phyloP scores from a whole-genome alignment of 352 stramenopile genomes.

The Plasmopara halstedii region DNA sequence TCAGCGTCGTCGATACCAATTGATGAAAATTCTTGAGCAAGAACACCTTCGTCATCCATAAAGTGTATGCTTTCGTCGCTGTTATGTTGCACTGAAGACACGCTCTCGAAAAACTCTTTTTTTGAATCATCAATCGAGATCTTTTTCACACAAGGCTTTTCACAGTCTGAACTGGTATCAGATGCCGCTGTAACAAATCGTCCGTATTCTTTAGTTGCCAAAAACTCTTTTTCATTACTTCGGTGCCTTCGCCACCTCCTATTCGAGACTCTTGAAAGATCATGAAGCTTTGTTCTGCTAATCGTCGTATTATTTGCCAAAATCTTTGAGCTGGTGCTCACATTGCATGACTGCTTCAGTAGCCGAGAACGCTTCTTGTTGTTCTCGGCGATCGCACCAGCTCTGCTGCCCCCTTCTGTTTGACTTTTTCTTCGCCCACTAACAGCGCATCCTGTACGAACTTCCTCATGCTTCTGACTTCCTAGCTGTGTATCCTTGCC shows the following conservation, averaged over 20 bases:
- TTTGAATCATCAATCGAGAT: slow-evolving; percentile 1
- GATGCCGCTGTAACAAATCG: slow-evolving; percentile 21
- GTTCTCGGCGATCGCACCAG: slow-evolving; percentile 16
- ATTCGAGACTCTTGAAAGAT: neutral
- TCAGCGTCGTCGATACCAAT: slow-evolving; percentile 26
- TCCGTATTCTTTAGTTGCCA: slow-evolving; percentile 34
- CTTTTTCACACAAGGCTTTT: neutral
- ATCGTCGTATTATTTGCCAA: slow-evolving; percentile 7
- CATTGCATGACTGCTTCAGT: slow-evolving; percentile 11
- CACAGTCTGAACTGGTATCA: slow-evolving; percentile 4
- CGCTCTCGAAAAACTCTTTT: slow-evolving; percentile 45
- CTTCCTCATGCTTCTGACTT: slow-evolving; percentile 18
- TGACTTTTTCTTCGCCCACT: neutral
- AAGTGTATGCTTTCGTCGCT: slow-evolving; percentile 55
- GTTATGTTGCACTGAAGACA: slow-evolving; percentile 61
- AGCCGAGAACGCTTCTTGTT: slow-evolving; percentile 29
- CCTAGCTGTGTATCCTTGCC: neutral
- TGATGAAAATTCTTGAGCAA: slow-evolving; percentile 39
- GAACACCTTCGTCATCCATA: slow-evolving; percentile 40
- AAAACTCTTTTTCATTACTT: slow-evolving; percentile 14
- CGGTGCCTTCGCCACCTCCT: slow-evolving; percentile 1
- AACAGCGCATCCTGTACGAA: slow-evolving; percentile 13
- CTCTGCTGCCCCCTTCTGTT: neutral
- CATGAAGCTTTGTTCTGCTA: neutral
- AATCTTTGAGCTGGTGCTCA: no score